Conservation (phyloP, 1,284 basidiomycete genomes). For the Pascua sp. region DNA sequence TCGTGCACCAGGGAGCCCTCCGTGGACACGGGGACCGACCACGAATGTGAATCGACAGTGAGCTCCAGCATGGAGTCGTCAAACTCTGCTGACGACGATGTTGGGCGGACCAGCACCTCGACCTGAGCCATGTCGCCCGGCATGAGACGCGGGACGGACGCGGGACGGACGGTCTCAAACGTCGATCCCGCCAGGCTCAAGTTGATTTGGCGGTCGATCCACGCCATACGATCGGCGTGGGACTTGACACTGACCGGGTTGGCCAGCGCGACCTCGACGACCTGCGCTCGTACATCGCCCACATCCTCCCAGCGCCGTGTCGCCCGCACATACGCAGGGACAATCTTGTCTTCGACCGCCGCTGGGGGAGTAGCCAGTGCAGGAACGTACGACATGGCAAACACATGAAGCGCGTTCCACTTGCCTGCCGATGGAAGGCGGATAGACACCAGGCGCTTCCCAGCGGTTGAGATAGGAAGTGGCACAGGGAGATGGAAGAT, state of each 20-base stretch:
- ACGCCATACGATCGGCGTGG: background rate
- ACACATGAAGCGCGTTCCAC: slow-evolving; percentile 8
- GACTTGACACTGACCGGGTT: slow-evolving; percentile 2
- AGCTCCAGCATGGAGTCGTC: background rate
- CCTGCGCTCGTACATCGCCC: background rate
- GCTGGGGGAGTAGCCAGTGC: background rate
- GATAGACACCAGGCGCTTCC: background rate
- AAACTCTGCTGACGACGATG: background rate
- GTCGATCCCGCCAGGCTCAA: background rate
- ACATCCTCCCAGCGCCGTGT: slow-evolving; percentile 10
- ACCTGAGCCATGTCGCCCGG: slow-evolving; percentile 4
- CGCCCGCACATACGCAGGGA: background rate
- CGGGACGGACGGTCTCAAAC: background rate
- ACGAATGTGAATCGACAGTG: background rate
- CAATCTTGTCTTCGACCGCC: background rate
- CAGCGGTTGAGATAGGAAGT: background rate
- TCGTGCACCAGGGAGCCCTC: slow-evolving; percentile 4
- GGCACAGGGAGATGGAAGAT: slow-evolving; percentile 4
- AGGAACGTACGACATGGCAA: slow-evolving; percentile 1
- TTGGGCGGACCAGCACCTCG: slow-evolving; percentile 4
- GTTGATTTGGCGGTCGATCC: background rate
- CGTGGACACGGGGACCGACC: background rate
- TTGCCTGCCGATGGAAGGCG: background rate
- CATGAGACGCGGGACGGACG: slow-evolving; percentile 2
- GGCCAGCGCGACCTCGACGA: slow-evolving; percentile 5